Evolutionary conservation across 148 eudicot species (phyloP).

Genomic region (Diospyros kaki): DNA sequence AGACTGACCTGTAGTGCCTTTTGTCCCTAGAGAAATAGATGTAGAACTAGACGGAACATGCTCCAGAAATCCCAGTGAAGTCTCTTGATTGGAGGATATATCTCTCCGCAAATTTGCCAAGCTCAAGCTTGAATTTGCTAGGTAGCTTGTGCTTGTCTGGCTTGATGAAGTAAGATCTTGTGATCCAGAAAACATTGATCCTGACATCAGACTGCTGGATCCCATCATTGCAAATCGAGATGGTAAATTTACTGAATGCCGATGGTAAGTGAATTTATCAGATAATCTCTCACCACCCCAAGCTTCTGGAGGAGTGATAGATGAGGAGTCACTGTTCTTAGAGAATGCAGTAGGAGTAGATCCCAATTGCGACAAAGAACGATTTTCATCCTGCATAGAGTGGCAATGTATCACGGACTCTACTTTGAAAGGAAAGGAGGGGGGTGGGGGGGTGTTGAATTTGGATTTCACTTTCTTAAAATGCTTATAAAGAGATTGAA

Average conservation of each 20-base stretch:
- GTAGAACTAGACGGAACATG: constrained; percentile 58
- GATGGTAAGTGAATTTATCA: constrained; percentile 52
- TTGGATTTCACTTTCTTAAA: neutral
- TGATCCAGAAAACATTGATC: constrained; percentile 47
- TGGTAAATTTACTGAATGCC: constrained; percentile 45
- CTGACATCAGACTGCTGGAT: constrained; percentile 43
- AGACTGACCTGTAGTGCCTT: constrained; percentile 36
- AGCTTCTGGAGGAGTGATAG: constrained; percentile 93
- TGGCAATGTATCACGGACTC: constrained; percentile 4
- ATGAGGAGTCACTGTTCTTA: constrained; percentile 53
- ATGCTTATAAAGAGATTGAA: neutral
- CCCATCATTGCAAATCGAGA: constrained; percentile 57
- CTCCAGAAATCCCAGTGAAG: constrained; percentile 41
- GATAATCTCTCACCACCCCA: constrained; percentile 82
- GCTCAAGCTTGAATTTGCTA: constrained; percentile 39
- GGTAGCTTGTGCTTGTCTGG: constrained; percentile 37
- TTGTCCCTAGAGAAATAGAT: constrained; percentile 41
- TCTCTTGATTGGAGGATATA: constrained; percentile 51
- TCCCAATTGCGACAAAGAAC: constrained; percentile 37
- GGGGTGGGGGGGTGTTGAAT: neutral
- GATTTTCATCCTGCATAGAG: constrained; percentile 59
- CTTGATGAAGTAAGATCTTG: constrained; percentile 51
- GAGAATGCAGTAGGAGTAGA: constrained; percentile 46
- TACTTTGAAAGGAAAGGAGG: neutral
- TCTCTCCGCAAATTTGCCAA: constrained; percentile 40